Evolutionary conservation across 768 basidiomycete species (phyloP), one percentile per base, ranked within the genome.

Genomic region (Hemileccinum rubropunctum): DNA sequence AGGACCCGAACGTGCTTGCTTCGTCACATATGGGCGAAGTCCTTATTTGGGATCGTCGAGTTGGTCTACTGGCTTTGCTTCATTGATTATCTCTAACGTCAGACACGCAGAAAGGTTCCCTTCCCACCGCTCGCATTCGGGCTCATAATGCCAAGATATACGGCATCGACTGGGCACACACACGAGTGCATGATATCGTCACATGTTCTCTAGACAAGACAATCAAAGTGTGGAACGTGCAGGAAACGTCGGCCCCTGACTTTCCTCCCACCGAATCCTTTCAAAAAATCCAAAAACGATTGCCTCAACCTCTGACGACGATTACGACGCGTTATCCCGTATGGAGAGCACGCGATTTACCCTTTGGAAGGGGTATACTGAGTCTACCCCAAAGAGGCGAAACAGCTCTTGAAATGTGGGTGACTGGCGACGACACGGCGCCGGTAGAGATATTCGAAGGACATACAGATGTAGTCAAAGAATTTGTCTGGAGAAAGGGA

Each of bases 151-250:
- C 91, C 30, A 93, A 94, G 69, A 97, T 98, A 39, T 98, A 99
- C 54, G 97, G 97, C 2, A 93, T 99, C 47, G 95, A 98, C 68
- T 99, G 95, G 95, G 86, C 91, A 7, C 84, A 91, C 44, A 73
- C 77, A 15, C 70, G 75, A 36, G 71, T 76, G n/a, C 78, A 86
- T 58, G 87, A 94, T 64, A 77, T 99, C 32, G 83, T 95, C 9
- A 98, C 95, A 1, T 99, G 97, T 63, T 95, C 94, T 0, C 76
- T 98, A 0, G 95, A 98, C 74, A 91, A 88, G 64, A 87, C 89
- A 0, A 89, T 98, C 72, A 97, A 97, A 66, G 76, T 86, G 14
- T 92, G 92, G 91, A 76, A 77, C 48, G 67, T 56, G 23, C 55
- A 64, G 17, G 60, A 70, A 32, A 48, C 57, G 13, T 48, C 57